phyloP scores from a whole-genome alignment of 495 filamentous ascomycete species.

The Penicillium samsonianum region DNA sequence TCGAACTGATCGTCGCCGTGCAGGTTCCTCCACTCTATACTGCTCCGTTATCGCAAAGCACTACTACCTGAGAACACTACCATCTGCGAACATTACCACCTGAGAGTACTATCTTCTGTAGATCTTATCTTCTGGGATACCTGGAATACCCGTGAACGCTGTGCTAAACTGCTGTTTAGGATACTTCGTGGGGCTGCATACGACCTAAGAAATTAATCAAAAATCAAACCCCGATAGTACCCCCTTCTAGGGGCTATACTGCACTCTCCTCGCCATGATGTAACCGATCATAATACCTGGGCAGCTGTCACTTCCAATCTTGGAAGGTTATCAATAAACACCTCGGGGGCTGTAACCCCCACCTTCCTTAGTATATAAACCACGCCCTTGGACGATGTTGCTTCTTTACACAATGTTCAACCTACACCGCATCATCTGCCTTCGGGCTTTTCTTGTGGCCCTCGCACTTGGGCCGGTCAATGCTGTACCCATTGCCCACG shows the following conservation, averaged over 20 bases:
- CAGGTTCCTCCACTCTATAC: not conserved
- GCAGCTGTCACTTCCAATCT: not conserved
- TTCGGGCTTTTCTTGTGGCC: conserved; percentile 14
- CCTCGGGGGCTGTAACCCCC: not conserved
- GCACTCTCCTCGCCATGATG: conserved; percentile 2
- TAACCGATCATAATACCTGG: conserved; percentile 13
- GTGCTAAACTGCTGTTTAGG: not conserved
- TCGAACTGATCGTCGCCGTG: not conserved
- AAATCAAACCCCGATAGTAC: not conserved
- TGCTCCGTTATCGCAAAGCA: not conserved
- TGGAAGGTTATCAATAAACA: not conserved
- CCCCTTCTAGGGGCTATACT: not conserved
- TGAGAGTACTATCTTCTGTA: not conserved
- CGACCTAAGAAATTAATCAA: not conserved
- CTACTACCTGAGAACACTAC: not conserved
- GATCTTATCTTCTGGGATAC: not conserved
- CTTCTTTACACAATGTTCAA: conserved; percentile 12
- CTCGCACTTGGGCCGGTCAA: conserved; percentile 12
- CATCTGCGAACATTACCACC: not conserved
- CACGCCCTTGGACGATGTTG: not conserved
- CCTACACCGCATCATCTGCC: not conserved
- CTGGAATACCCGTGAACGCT: not conserved
- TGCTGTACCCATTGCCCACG: conserved; percentile 3
- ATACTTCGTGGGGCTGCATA: not conserved
- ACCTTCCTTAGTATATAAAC: not conserved